phyloP scores from a whole-genome alignment of 2,329 filamentous ascomycete species.

The Triangularia setosa region DNA sequence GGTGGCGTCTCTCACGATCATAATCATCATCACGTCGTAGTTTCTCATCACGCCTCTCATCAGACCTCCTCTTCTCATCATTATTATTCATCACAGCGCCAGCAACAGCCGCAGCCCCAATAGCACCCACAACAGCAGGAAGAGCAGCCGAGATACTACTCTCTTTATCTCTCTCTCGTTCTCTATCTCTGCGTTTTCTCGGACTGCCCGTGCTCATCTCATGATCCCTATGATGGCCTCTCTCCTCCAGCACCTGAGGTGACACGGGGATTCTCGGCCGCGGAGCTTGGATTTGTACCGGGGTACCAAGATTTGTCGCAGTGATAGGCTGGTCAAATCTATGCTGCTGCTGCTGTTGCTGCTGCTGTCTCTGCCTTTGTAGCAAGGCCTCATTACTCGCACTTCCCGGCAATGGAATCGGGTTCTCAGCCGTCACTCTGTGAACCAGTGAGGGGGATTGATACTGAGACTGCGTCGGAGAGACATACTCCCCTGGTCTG shows the following conservation, averaged over 20 bases:
- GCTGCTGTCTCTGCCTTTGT: conserved; percentile 8
- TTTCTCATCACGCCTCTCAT: conserved; percentile 7
- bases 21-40: not conserved
- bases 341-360: not conserved
- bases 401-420: conserved; percentile 34
- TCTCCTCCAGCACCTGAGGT: conserved; percentile 59
- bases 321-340: conserved; percentile 1
- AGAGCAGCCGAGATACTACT: conserved; percentile 11
- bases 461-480: conserved; percentile 7
- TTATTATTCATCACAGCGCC: conserved; percentile 8
- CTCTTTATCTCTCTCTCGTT: conserved; percentile 24
- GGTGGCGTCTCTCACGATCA: not conserved
- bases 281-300: conserved; percentile 77
- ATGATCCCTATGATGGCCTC: conserved; percentile 30
- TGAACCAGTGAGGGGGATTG: conserved; percentile 23
- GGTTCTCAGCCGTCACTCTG: conserved; percentile 32
- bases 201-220: conserved; percentile 15
- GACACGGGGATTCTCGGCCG: conserved; percentile 73
- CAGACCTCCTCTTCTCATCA: conserved; percentile 4
- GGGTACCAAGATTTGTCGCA: not conserved
- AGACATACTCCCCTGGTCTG: conserved; percentile 30
- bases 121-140: conserved; percentile 12
- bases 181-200: conserved; percentile 22
- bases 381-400: conserved; percentile 32
- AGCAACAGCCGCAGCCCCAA: conserved; percentile 10